Evolutionary conservation across 164 flowering plant species (phyloP).

Genomic region (Liriodendron chinense): DNA sequence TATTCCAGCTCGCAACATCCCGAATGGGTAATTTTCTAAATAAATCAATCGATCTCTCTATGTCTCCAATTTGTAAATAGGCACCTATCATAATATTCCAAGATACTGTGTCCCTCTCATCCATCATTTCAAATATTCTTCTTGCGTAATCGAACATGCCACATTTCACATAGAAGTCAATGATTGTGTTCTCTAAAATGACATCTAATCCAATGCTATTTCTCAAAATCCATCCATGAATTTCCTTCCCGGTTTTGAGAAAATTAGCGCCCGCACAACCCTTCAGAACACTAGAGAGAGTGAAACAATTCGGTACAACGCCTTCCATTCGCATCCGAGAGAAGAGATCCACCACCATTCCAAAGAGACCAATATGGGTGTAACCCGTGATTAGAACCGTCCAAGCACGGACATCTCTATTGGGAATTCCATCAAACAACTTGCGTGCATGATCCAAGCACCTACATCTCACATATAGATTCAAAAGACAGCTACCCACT

Average conservation of each 20-base stretch:
- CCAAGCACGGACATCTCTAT: slow-evolving; percentile 59
- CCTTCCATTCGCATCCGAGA: slow-evolving; percentile 39
- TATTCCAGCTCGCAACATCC: slow-evolving; percentile 71
- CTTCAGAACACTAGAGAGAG: slow-evolving; percentile 55
- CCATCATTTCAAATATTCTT: slow-evolving; percentile 43
- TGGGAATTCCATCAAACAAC: slow-evolving; percentile 61
- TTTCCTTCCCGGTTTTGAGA: slow-evolving; percentile 34
- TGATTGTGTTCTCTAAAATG: slow-evolving; percentile 48
- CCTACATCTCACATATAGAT: slow-evolving; percentile 30
- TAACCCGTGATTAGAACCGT: slow-evolving; percentile 54
- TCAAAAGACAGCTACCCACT: slow-evolving; percentile 32
- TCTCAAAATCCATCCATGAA: slow-evolving; percentile 66
- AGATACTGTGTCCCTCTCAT: slow-evolving; percentile 38
- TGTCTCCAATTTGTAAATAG: slow-evolving; percentile 40
- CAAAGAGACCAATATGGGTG: slow-evolving; percentile 26
- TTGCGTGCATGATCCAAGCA: slow-evolving; percentile 35
- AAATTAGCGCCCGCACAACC: slow-evolving; percentile 39
- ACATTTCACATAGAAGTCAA: slow-evolving; percentile 57
- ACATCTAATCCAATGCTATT: slow-evolving; percentile 43
- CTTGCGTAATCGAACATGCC: slow-evolving; percentile 34
- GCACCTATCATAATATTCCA: slow-evolving; percentile 67
- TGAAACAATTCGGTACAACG: slow-evolving; percentile 49
- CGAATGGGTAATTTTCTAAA: slow-evolving; percentile 43
- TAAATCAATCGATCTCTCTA: slow-evolving; percentile 41
- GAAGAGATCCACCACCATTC: slow-evolving; percentile 39